These are phyloP conservation scores for Tolypocladium sp. DNA, from an alignment of 2,329 filamentous ascomycete genomes.

Conservation along the genomic window DNA sequence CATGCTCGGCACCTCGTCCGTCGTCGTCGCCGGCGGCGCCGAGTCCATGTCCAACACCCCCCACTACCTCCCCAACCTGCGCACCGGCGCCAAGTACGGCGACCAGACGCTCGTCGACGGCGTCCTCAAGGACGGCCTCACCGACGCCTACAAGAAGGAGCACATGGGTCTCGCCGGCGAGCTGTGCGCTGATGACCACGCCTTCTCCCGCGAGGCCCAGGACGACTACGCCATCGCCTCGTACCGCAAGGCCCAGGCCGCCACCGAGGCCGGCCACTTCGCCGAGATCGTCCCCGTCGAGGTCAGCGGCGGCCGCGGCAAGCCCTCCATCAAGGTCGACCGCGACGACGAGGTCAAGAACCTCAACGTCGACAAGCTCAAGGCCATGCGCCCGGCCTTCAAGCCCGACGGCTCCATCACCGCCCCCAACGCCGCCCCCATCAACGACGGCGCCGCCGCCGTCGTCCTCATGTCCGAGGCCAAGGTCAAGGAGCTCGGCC, in stretches of 20 bases:
- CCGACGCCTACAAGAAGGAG: conserved; percentile 89
- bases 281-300: conserved; percentile 85
- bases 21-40: conserved; percentile 87
- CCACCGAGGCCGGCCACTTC: conserved; percentile 75
- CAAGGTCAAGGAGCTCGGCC: conserved; percentile 81
- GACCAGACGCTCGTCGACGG: conserved; percentile 84
- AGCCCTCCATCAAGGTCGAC: conserved; percentile 71
- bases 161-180: conserved; percentile 94
- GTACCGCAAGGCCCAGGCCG: conserved; percentile 87
- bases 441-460: conserved; percentile 91
- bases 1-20: conserved; percentile 86
- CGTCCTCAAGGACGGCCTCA: conserved; percentile 88
- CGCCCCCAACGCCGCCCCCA: conserved; percentile 88
- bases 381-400: conserved; percentile 76
- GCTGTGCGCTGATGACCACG: conserved; percentile 81
- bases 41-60: conserved; percentile 99
- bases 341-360: conserved; percentile 96
- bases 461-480: conserved; percentile 89
- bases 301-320: conserved; percentile 80
- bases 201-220: conserved; percentile 73
- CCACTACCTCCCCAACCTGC: conserved; percentile 85
- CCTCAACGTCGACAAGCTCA: conserved; percentile 75
- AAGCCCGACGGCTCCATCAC: conserved; percentile 83
- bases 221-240: conserved; percentile 93
- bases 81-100: conserved; percentile 87